Base-by-base conservation (phyloP, 1,284 basidiomycete species). In the Leccinum pachyderme region DNA sequence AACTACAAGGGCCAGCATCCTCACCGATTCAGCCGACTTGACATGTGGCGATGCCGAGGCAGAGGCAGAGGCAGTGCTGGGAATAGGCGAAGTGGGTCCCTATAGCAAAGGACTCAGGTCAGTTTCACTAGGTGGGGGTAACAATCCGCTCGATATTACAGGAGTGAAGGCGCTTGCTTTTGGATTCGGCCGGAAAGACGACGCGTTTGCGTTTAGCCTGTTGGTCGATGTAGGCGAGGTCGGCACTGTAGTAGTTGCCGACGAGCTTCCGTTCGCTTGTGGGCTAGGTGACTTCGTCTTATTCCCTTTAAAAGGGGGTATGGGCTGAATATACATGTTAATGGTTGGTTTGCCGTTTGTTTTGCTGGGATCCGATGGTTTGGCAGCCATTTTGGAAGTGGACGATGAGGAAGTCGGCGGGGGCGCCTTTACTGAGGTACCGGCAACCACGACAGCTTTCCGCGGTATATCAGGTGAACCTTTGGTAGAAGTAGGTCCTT, bases 231-330 rank as follows among this genome's bases (percentile, higher is more conserved):
- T 77, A 2, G 77, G 78, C 29, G 76, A 79, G 47, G 75, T 71
- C 24, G 75, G 74, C 13, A 75, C 72, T 45, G 73, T 62, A 27
- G 64, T 49, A 47, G 65, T 68, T 5, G 71, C 67, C 4, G 71
- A 56, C 7, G 72, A 60, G 11, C 62, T 63, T 60, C 66, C 61
- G 49, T 68, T 66, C 45, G 61, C 46, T 51, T 71, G 68, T 63
- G 71, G 66, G 18, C 69, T 65, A 9, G 63, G 61, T 15, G 75
- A 66, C 54, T 61, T 72, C 18, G 67, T 58, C 60, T 81, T 79
- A 56, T 70, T 74, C 47, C 92, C 89, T 68, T 88, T 90, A 81
- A 96, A 98, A 5, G 95, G 88, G 11, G 95, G 96, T 63, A 99
- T 99, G 52, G 87, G 69, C 62, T 93, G 89, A 57, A 98, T 95